Percentiles rank a stretch among this genome's conserved stretches.
phyloP scores from a whole-genome alignment of 768 basidiomycete genomes.

The Mycena filopes region DNA sequence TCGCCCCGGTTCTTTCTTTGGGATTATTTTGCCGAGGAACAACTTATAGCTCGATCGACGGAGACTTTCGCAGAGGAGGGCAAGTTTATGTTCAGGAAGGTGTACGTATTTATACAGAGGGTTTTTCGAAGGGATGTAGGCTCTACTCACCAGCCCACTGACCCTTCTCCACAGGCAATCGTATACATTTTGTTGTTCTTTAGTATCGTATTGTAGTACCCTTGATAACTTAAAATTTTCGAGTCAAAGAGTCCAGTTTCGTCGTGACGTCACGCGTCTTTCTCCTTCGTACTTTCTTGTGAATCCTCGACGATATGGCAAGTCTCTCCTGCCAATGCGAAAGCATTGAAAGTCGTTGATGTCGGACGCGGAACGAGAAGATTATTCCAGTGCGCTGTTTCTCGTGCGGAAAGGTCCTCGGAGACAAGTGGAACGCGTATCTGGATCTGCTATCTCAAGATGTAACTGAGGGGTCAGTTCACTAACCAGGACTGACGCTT shows the following conservation, averaged over 20 bases:
- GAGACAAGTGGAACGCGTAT: slow-evolving; percentile 95
- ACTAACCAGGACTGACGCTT: not conserved
- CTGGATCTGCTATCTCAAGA: slow-evolving; percentile 83
- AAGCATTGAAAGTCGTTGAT: not conserved
- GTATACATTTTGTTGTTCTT: slow-evolving; percentile 20
- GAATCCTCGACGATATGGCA: slow-evolving; percentile 28
- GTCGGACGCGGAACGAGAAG: slow-evolving; percentile 61
- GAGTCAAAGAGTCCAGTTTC: too few species aligned
- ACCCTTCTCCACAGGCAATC: slow-evolving; percentile 35
- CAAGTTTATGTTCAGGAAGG: slow-evolving; percentile 29
- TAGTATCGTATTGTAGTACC: slow-evolving; percentile 33
- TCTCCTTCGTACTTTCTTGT: too few species aligned
- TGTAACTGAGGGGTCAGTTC: slow-evolving; percentile 86
- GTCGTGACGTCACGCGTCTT: too few species aligned
- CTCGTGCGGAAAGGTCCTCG: slow-evolving; percentile 96
- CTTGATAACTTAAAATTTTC: too few species aligned
- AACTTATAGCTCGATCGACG: slow-evolving; percentile 16
- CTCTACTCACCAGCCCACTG: slow-evolving; percentile 38
- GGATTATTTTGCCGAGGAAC: slow-evolving; percentile 13
- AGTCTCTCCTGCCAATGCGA: not conserved
- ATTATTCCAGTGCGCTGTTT: slow-evolving; percentile 98
- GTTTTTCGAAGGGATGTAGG: slow-evolving; percentile 36
- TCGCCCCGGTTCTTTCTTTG: slow-evolving; percentile 17
- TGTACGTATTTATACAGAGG: slow-evolving; percentile 36
- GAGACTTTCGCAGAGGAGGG: slow-evolving; percentile 23